phyloP scores from a whole-genome alignment of 2,329 filamentous ascomycete genomes.

The Pseudodiploospora longispora region DNA sequence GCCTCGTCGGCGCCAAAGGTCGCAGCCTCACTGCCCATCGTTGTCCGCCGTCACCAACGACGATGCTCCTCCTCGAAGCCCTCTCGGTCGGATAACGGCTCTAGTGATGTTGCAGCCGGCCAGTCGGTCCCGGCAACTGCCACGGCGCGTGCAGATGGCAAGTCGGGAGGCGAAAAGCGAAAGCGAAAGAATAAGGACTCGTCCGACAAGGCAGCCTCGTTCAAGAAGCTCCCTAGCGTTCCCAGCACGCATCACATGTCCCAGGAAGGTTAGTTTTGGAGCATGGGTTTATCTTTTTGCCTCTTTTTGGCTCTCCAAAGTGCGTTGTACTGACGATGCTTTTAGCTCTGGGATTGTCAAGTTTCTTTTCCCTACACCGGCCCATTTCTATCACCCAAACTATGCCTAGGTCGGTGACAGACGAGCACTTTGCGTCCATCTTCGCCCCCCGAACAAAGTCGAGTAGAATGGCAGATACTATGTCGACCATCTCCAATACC shows the following conservation, averaged over 20 bases:
- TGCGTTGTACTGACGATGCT: slow-evolving; percentile 10
- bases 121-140: slow-evolving; percentile 42
- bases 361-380: slow-evolving; percentile 92
- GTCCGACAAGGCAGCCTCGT: slow-evolving; percentile 34
- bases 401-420: slow-evolving; percentile 63
- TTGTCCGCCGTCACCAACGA: slow-evolving; percentile 39
- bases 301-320: neutral
- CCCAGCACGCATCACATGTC: slow-evolving; percentile 67
- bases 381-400: slow-evolving; percentile 83
- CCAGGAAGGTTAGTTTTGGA: slow-evolving; percentile 49
- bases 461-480: slow-evolving; percentile 51
- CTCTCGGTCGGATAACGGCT: slow-evolving; percentile 50
- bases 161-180: slow-evolving; percentile 42
- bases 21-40: slow-evolving; percentile 25
- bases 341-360: slow-evolving; percentile 76
- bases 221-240: slow-evolving; percentile 60
- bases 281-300: neutral
- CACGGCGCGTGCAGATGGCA: slow-evolving; percentile 33
- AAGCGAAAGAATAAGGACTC: slow-evolving; percentile 51
- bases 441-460: slow-evolving; percentile 54
- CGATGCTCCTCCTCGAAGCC: slow-evolving; percentile 55
- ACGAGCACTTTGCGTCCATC: slow-evolving; percentile 75
- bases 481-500: slow-evolving; percentile 56
- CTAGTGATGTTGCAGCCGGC: slow-evolving; percentile 41
- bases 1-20: slow-evolving; percentile 33